Base-by-base conservation (phyloP, 805 yeast species). In the Yarrowia sp. region DNA sequence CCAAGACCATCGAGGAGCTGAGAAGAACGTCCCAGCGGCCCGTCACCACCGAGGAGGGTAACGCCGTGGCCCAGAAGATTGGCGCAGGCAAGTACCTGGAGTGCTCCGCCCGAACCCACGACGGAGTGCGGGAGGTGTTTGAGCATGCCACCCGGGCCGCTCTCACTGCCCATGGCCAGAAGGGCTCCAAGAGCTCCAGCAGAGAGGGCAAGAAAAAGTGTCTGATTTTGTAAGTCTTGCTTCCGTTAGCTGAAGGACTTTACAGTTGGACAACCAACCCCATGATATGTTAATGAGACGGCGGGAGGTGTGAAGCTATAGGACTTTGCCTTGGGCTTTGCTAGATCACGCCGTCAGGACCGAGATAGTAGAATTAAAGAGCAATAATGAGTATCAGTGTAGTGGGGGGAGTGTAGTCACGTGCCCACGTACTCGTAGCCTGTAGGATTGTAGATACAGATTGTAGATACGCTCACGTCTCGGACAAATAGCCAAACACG, bases 121-220 rank as follows among this genome's bases (percentile, higher is more conserved):
- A 87, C 77, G 96, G 96, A 79, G 97, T 91, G 66, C 87, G 90
- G 76, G 96, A 90, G 76, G 97, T 92, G 66, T 91, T 91, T 74
- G 96, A 90, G 80, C 86, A 89, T 70, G 97, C 97, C 38, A 90
- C 97, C 28, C 84, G 96, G 76, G 96, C 96, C 65, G 90, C 96
- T 17, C 83, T 91, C 72, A 84, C 83, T 80, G 57, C 57, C 47
- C 55, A 48, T 39, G 50, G 51, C 36, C 51, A 44, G 65, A 84
- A 86, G 77, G 84, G 81, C 73, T 76, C 83, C 83, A 61, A 45
- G 55, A 28, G 32, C 47, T 47, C 65, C 45, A 38, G 47, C 39
- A 31, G 47, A 45, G 57, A 48, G 38, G 58, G 58, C 58, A 84
- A 83, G 82, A 87, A 84, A 79, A 86, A 84, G 80, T 89, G 96